Base-by-base conservation (phyloP, 768 basidiomycete species). In the Amanita pseudoporphyria region DNA sequence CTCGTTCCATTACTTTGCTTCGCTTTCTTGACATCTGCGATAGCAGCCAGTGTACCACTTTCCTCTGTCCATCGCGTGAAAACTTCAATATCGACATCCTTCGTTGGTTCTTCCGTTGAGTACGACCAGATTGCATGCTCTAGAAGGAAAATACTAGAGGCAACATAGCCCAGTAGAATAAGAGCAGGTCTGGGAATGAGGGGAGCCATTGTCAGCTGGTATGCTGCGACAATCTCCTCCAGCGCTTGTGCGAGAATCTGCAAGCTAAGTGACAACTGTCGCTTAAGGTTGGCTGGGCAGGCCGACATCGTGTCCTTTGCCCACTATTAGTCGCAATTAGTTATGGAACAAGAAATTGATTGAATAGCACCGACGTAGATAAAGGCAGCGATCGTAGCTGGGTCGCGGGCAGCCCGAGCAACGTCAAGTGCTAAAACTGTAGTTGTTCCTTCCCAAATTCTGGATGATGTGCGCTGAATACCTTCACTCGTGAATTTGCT, bases 381-480 rank as follows among this genome's bases (percentile, higher is more conserved):
- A 54, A 81, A 85, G 0, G 78, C 66, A 12, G 61, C 56, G 48
- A 82, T 54, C 1, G 70, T 68, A 1, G 54, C 52, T 13, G 68
- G 68, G 53, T 78, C 73, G 38, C 66, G 64, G 18, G 74, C 70
- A 3, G 78, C 78, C 41, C 84, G 68, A 7, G 77, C 65, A 33
- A 87, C 66, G 59, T 90, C 86, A 44, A 87, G 62, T 1, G 84
- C 71, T 4, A 88, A 72, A 3, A 88, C 82, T 0, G 76, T 77
- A 12, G 73, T 71, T 0, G 85, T 86, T 0, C 84, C 86, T 63
- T 89, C 87, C 86, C 87, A 89, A 36, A 90, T 87, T 56, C 73
- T 75, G 51, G n/a, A 37, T 24, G 41, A n/a, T 3, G 12, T n/a
- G 33, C 44, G 9, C 32, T 37, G 4, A 41, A 54, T 16, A 55